Base-by-base conservation (phyloP, 345 rosid genomes). In the Passiflora organensis region DNA sequence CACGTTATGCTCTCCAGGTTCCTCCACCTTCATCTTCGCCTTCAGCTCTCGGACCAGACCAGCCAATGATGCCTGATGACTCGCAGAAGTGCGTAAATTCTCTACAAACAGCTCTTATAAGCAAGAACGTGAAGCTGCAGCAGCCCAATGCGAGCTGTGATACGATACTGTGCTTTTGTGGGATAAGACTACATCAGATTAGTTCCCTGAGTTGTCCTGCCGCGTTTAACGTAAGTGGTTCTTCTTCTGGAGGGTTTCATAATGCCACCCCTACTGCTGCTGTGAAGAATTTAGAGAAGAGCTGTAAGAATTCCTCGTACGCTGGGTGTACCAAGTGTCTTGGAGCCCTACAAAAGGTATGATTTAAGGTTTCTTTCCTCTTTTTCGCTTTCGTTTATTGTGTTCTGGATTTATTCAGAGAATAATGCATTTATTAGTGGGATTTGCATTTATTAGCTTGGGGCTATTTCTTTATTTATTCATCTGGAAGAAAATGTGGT, bases 321-420 rank as follows among this genome's bases (percentile, higher is more conserved):
- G 65, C 93, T 46, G 99, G 99, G 2, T 94, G 99, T 77, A 86
- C 96, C 57, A 89, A 73, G 67, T 94, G 99, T 70, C 93, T 94
- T 23, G 88, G 90, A 1, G 89, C 97, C 13, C 97, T 94, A 65
- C 90, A 87, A 80, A 89, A 83, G 96, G 99, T 87, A 18, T 52
- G 24, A n/a, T n/a, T n/a, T n/a, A n/a, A n/a, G n/a, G n/a, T n/a
- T n/a, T n/a, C n/a, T n/a, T n/a, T n/a, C n/a, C n/a, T n/a, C n/a
- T n/a, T n/a, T n/a, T n/a, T n/a, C n/a, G n/a, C n/a, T n/a, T n/a
- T n/a, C n/a, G n/a, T n/a, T n/a, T n/a, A n/a, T n/a, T n/a, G n/a
- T n/a, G n/a, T n/a, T n/a, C n/a, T n/a, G n/a, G n/a, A n/a, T n/a
- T n/a, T n/a, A n/a, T 28, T 28, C 34, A 28, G 8, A 28, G 34